A percentile compares a stretch with the other conserved stretches of the same genome.
Evolutionary conservation across 2,329 filamentous ascomycete genomes (phyloP).

Genomic region (Aspergillus nomiae): DNA sequence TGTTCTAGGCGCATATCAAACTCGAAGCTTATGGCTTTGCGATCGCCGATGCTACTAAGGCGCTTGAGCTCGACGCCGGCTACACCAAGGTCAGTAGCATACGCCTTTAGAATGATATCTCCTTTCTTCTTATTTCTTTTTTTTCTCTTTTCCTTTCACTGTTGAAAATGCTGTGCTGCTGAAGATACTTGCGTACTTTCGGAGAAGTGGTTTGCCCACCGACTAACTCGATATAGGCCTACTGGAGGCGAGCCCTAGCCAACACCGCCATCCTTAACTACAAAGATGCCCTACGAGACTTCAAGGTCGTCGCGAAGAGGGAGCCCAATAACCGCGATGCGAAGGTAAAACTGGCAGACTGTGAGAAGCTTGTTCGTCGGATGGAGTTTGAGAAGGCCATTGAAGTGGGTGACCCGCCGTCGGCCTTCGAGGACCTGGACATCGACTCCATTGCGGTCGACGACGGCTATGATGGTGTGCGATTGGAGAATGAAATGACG

Average conservation of each 20-base stretch:
- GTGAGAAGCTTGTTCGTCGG: conserved; percentile 90
- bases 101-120: not conserved
- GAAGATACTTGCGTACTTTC: fast-evolving
- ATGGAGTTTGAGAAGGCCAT: conserved; percentile 94
- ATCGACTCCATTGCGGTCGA: conserved; percentile 84
- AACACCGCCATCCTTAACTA: conserved; percentile 89
- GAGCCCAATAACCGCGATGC: conserved; percentile 88
- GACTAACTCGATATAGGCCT: conserved; percentile 62
- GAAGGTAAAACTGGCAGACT: conserved; percentile 86
- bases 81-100: conserved; percentile 76
- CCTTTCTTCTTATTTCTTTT: not conserved
- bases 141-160: not conserved
- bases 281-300: conserved; percentile 86
- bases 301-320: conserved; percentile 85
- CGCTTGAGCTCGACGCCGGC: conserved; percentile 82
- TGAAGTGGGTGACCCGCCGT: conserved; percentile 88
- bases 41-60: conserved; percentile 85
- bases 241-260: conserved; percentile 89
- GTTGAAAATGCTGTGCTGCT: not conserved
- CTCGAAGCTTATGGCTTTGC: conserved; percentile 93
- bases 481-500: conserved; percentile 80
- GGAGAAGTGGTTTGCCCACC: not conserved
- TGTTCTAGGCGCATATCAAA: conserved; percentile 81
- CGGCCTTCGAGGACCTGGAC: conserved; percentile 86
- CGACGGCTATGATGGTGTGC: conserved; percentile 79